A percentile compares a stretch with the other conserved stretches of the same genome.
These are phyloP conservation scores for Omphalotus guepiniiformis DNA, from an alignment of 768 basidiomycete genomes.

Conservation along the genomic window DNA sequence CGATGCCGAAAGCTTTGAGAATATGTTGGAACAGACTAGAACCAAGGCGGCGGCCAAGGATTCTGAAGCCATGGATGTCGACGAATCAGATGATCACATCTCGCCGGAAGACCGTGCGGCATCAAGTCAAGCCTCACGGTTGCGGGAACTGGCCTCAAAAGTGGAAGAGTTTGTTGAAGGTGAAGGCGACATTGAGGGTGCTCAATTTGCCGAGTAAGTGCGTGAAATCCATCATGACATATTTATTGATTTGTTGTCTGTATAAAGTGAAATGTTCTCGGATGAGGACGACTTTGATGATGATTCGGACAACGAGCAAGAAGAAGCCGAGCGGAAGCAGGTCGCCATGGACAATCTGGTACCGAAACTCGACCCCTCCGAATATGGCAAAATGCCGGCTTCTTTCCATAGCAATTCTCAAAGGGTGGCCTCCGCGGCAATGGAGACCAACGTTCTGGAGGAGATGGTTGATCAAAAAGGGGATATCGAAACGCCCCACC, in stretches of 20 bases:
- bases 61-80: conserved; percentile 46
- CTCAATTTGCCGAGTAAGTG: conserved; percentile 83
- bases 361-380: conserved; percentile 68
- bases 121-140: conserved; percentile 60
- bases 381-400: conserved; percentile 87
- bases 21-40: conserved; percentile 48
- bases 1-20: conserved; percentile 71
- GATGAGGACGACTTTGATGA: conserved; percentile 59
- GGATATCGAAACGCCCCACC: conserved; percentile 14
- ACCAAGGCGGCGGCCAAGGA: conserved; percentile 13
- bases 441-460: conserved; percentile 39
- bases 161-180: conserved; percentile 91
- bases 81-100: conserved; percentile 26
- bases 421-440: conserved; percentile 45
- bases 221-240: conserved; percentile 2
- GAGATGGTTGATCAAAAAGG: conserved; percentile 13
- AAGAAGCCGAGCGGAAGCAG: conserved; percentile 40
- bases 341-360: conserved; percentile 79
- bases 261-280: conserved; percentile 69
- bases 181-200: conserved; percentile 86
- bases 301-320: conserved; percentile 29
- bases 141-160: conserved; percentile 76
- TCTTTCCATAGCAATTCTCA: conserved; percentile 71
- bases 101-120: conserved; percentile 47
- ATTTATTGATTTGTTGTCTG: conserved; percentile 4